Percentiles rank a stretch among this genome's conserved stretches.
These are phyloP conservation scores for Hordeum pubiflorum DNA, from an alignment of 202 grass and related monocot species.

Conservation along the genomic window DNA sequence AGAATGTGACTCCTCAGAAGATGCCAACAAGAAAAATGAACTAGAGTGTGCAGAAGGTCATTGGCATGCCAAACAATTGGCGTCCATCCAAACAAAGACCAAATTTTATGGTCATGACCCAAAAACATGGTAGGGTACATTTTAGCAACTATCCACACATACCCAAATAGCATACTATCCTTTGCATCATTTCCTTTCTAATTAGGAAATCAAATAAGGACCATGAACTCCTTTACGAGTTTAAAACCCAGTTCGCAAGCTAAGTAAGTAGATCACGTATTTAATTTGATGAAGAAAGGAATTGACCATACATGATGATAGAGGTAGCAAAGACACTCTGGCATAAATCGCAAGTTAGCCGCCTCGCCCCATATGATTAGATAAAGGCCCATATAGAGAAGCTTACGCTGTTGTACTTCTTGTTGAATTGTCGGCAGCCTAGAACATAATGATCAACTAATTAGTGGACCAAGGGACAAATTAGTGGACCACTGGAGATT, in stretches of 20 bases:
- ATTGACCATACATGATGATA: slow-evolving; percentile 81
- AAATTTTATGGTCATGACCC: neutral
- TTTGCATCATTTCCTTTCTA: neutral
- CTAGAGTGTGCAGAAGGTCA: neutral
- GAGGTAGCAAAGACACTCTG: slow-evolving; percentile 64
- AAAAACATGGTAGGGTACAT: neutral
- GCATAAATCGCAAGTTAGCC: neutral
- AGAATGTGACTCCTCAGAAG: too few species aligned
- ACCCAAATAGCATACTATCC: neutral
- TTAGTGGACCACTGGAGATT: neutral
- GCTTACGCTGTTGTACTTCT: slow-evolving; percentile 89
- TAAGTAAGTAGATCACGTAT: neutral
- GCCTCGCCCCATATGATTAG: too few species aligned
- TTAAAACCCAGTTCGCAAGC: neutral
- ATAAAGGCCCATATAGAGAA: too few species aligned
- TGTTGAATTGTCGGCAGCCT: slow-evolving; percentile 93
- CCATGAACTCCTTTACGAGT: neutral
- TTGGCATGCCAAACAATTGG: neutral
- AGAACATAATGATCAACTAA: slow-evolving; percentile 5
- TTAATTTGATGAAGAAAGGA: slow-evolving; percentile 12
- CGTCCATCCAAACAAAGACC: neutral
- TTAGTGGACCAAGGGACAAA: neutral
- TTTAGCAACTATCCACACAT: neutral
- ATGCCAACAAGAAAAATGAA: neutral
- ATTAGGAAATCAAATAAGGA: neutral